Evolutionary conservation across 1,284 basidiomycete species (phyloP).

Genomic region (Erythrobasidium hasegawianum): DNA sequence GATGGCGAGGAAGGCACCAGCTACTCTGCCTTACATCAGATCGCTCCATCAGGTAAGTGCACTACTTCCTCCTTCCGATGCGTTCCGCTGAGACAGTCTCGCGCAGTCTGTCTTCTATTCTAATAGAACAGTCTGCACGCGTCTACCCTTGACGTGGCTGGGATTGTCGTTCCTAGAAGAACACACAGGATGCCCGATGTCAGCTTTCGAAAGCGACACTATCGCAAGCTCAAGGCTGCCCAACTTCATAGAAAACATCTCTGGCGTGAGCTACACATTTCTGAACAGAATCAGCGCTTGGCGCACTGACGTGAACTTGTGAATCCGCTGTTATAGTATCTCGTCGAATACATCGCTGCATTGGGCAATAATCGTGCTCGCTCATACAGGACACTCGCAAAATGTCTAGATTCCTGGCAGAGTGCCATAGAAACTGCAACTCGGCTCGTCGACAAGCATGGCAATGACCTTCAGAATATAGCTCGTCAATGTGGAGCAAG

Average conservation of each 20-base stretch:
- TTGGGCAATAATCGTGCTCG: constrained; percentile 25
- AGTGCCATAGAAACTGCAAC: background rate
- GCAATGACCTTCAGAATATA: background rate
- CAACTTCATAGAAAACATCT: no score
- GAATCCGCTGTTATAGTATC: constrained; percentile 1
- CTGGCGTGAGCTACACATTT: no score
- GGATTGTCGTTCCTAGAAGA: constrained; percentile 16
- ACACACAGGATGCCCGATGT: constrained; percentile 6
- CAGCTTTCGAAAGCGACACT: background rate
- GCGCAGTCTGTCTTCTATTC: constrained; percentile 25
- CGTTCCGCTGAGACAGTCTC: no score
- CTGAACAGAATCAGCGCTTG: no score
- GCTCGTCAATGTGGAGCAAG: background rate
- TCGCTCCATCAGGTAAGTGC: constrained; percentile 25
- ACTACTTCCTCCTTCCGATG: no score
- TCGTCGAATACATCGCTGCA: constrained; percentile 23
- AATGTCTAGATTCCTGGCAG: background rate
- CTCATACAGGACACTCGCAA: constrained; percentile 10
- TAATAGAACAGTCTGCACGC: constrained; percentile 8
- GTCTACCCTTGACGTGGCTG: constrained; percentile 1
- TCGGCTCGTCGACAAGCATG: background rate
- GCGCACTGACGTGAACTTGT: no score
- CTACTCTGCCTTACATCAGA: constrained; percentile 19
- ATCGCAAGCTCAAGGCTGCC: no score
- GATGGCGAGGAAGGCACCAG: background rate